phyloP scores from a whole-genome alignment of 257 asterid species.

The Rehmannia glutinosa region DNA sequence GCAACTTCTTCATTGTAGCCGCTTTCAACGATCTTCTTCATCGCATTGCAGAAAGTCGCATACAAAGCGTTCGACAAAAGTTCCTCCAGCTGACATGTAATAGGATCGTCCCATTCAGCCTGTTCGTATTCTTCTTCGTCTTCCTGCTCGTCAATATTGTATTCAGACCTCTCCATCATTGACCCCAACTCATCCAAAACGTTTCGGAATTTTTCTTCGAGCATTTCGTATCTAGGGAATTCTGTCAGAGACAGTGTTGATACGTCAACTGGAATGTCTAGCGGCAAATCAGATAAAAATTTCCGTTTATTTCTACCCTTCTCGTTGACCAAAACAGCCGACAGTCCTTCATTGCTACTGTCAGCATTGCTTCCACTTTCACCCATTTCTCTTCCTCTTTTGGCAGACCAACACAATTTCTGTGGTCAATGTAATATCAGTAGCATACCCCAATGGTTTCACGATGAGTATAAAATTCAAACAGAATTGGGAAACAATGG shows the following conservation, averaged over 20 bases:
- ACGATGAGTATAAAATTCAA: background rate
- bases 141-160: constrained; percentile 20
- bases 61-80: constrained; percentile 39
- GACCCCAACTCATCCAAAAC: constrained; percentile 33
- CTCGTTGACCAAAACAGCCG: constrained; percentile 23
- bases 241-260: constrained; percentile 41
- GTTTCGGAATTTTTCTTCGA: constrained; percentile 34
- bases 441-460: background rate
- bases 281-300: constrained; percentile 36
- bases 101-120: constrained; percentile 62
- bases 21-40: constrained; percentile 46
- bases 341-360: constrained; percentile 21
- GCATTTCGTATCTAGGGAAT: constrained; percentile 48
- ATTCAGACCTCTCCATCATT: constrained; percentile 23
- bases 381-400: constrained; percentile 31
- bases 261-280: constrained; percentile 27
- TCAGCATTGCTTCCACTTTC: constrained; percentile 25
- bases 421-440: constrained; percentile 4
- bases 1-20: constrained; percentile 61
- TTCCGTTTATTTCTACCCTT: constrained; percentile 70
- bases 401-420: too few species aligned
- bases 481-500: background rate
- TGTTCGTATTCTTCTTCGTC: constrained; percentile 25
- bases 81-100: constrained; percentile 48
- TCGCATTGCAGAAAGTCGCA: constrained; percentile 40